Evolutionary conservation across 768 basidiomycete species (phyloP), one percentile per base, ranked within the genome.

Genomic region (Paxillus involutus): DNA sequence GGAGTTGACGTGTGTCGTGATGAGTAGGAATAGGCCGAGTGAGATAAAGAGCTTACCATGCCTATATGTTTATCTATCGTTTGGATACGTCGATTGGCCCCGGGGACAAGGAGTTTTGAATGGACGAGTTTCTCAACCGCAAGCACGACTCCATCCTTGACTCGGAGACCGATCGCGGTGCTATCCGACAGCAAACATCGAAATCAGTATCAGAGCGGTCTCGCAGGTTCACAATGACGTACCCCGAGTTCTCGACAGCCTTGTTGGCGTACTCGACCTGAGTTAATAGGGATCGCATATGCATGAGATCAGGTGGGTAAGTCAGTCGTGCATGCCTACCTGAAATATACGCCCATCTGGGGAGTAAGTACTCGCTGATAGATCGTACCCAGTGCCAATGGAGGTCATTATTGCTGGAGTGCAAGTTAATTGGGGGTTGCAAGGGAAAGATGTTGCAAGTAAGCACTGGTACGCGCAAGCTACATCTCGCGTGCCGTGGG

Each of bases 271-370:
- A 98, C 76, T 98, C 96, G 71, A 98, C 89, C 94, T 96, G 60
- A 44, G 19, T 35, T 42, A 33, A 50, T 21, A 13, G 30, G 46
- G 36, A 47, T 40, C 21, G 21, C 29, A 40, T 37, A 46, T 1
- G 48, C 50, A 11, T 40, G 35, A 59, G 55, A 33, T 30, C 47
- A 9, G 60, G 29, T 33, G 33, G 26, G 26, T 37, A 9, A 21
- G 16, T 24, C 24, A 30, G 2, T 33, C 41, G 49, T 29, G 45
- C 52, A 35, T 8, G n/a, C 61, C n/a, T 47, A 93, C 95, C 84
- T 99, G 97, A 69, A 99, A 99, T 69, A 99, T 94, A 60, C 97
- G 86, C 29, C 97, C 97, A 75, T 99, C 96, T 57, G 96, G 96
- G 21, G 91, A 94, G 77, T 94, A 94, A 45, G 91, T 95, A 66